Evolutionary conservation across 345 rosid species (phyloP), one percentile per base, ranked within the genome.

Genomic region (Viola odorata): DNA sequence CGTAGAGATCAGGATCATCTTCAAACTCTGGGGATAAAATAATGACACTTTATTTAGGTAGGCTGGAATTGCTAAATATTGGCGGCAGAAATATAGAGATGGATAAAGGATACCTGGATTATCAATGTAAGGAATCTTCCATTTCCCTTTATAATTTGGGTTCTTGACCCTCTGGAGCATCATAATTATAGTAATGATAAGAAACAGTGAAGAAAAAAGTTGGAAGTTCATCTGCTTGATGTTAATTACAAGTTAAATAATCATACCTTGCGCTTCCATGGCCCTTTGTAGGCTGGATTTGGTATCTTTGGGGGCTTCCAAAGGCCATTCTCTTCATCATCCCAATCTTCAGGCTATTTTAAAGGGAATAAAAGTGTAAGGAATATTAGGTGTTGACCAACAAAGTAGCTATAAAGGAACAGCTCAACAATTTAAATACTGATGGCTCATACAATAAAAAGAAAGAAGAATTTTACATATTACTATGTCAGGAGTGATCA

Each of bases 1-100:
- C 98, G 52, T 91, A 88, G 63, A 91, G 86, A 63, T 91, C 95
- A 2, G 96, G 98, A 71, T 91, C 98, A 80, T 91, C 98, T 82
- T 91, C 98, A 78, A 91, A 91, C 77, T 91, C 98, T 91, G 69
- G 32, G 38, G 5, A 36, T 15, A 56, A 37, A n/a, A 23, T 23
- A 23, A 23, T 23, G 32, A 23, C 32, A 23, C 32, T 23, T 23
- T 23, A 23, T 23, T 23, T 23, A 23, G 32, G 32, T 23, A 23
- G 32, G 32, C 32, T 23, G 32, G 32, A 1, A 2, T 23, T 23
- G 32, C 32, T 23, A 23, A 1, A 23, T 23, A 2, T 23, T 23
- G 32, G 32, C 2, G 32, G 32, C 32, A 23, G 1, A 5, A 37
- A 1, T 39, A 57, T 7, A 5, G 10, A 60, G 14, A 41, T 36